Base-by-base conservation (phyloP, 179 eudicot species). In the Nepenthes alata region DNA sequence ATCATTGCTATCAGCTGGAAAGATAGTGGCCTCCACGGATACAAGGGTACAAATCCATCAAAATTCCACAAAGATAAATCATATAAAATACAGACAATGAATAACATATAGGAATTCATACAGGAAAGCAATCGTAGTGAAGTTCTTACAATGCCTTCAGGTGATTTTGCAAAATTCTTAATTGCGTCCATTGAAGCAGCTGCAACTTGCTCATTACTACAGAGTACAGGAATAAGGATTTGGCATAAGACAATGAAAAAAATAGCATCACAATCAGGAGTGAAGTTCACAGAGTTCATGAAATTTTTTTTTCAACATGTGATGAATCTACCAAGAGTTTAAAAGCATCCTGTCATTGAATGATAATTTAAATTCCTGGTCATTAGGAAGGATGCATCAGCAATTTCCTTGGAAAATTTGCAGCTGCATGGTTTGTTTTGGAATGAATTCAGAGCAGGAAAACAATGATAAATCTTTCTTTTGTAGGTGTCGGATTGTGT, bases 181-280 rank as follows among this genome's bases (percentile, higher is more conserved):
- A 89, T 83, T 47, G 96, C 95, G 72, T 86, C 90, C 65, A 78
- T 70, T 57, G 98, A 72, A 74, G 95, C 90, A 67, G 88, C 41
- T 51, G 90, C 86, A 59, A 85, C 90, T 72, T 78, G 82, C 70
- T 84, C 96, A 75, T 93, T 84, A 35, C 98, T 93, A 68, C 58
- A 84, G 45, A 61, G 14, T 34, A 70, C 35, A 55, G 57, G 36
- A 53, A 37, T 13, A 59, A 13, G 47, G 45, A 35, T 37, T 49
- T 9, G 55, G 2, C 15, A 35, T 16, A 45, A 16, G 1, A 13
- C 8, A 60, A 2, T 14, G 5, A 25, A n/a, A 45, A 47, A 60
- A 2, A 16, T 0, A 60, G 9, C 10, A 11, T 57, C 12, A 10
- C 15, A 57, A 2, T 55, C 8, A 36, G 7, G 37, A 25, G 11